Conservation (phyloP, 305 asterid genomes). For the Plantago coronopus region DNA sequence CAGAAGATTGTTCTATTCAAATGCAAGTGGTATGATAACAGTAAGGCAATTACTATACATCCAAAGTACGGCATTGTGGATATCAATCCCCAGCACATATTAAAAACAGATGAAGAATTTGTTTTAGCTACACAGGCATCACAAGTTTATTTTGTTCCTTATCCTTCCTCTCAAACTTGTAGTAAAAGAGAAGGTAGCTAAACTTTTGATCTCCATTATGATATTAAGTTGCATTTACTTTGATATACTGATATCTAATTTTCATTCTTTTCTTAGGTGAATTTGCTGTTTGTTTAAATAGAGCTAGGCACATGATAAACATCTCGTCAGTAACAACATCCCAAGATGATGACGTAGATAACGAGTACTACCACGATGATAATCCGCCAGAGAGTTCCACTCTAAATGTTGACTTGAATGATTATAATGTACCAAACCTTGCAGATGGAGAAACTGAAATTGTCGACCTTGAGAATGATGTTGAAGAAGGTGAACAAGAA, state of each 20-base stretch:
- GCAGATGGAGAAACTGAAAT: not conserved
- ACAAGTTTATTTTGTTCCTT: not conserved
- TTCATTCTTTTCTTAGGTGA: not conserved
- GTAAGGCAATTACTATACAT: not conserved
- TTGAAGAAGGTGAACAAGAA: not conserved
- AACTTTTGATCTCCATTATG: too few species aligned
- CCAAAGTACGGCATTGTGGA: not conserved
- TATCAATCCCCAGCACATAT: not conserved
- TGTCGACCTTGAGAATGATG: not conserved
- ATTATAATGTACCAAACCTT: not conserved
- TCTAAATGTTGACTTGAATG: not conserved
- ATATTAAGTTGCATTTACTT: too few species aligned
- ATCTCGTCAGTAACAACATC: not conserved
- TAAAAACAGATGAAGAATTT: not conserved
- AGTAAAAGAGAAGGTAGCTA: too few species aligned
- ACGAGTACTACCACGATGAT: constrained; percentile 1
- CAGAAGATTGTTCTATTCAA: constrained; percentile 1
- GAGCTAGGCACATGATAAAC: not conserved
- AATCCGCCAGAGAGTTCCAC: not conserved
- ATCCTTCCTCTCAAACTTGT: too few species aligned
- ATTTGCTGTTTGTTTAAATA: not conserved
- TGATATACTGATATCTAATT: too few species aligned
- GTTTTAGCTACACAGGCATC: not conserved
- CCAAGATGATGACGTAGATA: not conserved
- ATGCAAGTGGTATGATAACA: not conserved